phyloP scores from a whole-genome alignment of 148 eudicot species.

The Oxyria digyna region DNA sequence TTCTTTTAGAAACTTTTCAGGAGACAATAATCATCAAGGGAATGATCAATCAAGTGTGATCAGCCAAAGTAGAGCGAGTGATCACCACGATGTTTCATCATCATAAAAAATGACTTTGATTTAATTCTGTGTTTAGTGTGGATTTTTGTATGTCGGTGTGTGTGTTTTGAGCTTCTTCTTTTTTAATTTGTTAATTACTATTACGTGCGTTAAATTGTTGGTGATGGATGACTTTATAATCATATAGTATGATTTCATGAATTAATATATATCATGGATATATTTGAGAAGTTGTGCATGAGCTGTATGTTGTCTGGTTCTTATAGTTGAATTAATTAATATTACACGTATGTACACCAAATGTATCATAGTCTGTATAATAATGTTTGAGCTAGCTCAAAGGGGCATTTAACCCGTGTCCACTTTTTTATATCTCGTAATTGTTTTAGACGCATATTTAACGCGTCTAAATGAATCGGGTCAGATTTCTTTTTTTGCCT shows the following conservation, averaged over 20 bases:
- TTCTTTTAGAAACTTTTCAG: slow-evolving; percentile 5
- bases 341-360: background rate
- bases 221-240: background rate
- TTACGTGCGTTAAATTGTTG: slow-evolving; percentile 3
- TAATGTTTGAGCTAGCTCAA: too few relatives aligned
- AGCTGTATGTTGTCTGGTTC: background rate
- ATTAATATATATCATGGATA: background rate
- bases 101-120: background rate
- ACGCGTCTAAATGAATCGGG: too few relatives aligned
- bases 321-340: too few relatives aligned
- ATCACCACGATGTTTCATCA: slow-evolving; percentile 3
- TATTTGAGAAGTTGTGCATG: background rate
- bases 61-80: slow-evolving; percentile 7
- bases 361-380: background rate
- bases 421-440: too few relatives aligned
- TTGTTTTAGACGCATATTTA: too few relatives aligned
- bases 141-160: slow-evolving; percentile 3
- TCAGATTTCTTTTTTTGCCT: too few relatives aligned
- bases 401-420: too few relatives aligned
- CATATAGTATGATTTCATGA: background rate
- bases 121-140: slow-evolving; percentile 5
- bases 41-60: slow-evolving; percentile 18
- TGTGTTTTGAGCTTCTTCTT: background rate
- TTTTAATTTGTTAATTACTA: background rate
- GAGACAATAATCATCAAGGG: slow-evolving; percentile 10